Percentiles rank a stretch among this genome's conserved stretches.
phyloP scores from a whole-genome alignment of 2,329 filamentous ascomycete species.

The Lizonia empirigonia region DNA sequence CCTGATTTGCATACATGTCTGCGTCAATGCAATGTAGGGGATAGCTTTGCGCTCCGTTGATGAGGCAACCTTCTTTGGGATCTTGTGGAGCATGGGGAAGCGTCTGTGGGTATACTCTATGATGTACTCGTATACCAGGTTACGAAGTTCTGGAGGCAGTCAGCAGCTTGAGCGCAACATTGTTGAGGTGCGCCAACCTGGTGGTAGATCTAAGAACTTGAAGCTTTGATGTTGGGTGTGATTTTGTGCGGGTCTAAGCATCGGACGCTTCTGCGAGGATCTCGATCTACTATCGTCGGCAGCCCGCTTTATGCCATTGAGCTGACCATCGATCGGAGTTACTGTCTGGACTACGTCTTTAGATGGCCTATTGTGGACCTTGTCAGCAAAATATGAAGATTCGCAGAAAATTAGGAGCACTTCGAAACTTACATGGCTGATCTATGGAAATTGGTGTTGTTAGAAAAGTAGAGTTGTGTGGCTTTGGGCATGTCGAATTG shows the following conservation, averaged over 20 bases:
- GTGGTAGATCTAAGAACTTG: constrained; percentile 32
- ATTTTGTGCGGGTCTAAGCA: no score
- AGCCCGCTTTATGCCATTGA: constrained; percentile 3
- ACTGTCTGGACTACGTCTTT: constrained; percentile 1
- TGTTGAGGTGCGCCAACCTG: constrained; percentile 16
- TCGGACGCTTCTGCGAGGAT: constrained; percentile 13
- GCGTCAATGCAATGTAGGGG: constrained; percentile 30
- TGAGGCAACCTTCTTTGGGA: neutral
- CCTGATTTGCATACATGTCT: constrained; percentile 30
- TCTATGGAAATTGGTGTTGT: neutral
- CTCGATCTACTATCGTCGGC: neutral
- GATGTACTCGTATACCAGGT: constrained; percentile 32
- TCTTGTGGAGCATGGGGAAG: constrained; percentile 23
- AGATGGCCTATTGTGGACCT: constrained; percentile 14
- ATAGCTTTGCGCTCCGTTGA: constrained; percentile 4
- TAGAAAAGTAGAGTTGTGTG: neutral
- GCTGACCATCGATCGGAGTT: neutral
- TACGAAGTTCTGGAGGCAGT: constrained; percentile 29
- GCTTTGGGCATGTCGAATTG: neutral
- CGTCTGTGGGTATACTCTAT: constrained; percentile 12
- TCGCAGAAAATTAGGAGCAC: neutral
- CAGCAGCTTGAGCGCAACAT: neutral
- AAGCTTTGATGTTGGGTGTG: constrained; percentile 15
- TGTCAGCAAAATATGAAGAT: no score
- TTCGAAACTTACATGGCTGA: constrained; percentile 9